phyloP scores from a whole-genome alignment of 1,284 basidiomycete genomes.

The Anthracocystis setariae region DNA sequence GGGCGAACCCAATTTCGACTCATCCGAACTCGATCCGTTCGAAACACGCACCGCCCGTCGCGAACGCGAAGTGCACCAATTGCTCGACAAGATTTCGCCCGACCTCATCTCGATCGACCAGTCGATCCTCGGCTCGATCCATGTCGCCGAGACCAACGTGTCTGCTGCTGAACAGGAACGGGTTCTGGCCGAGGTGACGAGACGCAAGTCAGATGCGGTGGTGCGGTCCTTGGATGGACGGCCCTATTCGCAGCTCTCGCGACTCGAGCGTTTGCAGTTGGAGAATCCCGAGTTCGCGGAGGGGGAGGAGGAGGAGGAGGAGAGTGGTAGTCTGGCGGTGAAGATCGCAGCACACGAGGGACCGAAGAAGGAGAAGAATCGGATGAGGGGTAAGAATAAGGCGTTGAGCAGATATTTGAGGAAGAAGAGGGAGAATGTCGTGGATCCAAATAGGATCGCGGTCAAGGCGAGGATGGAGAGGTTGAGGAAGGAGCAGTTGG shows the following conservation, averaged over 20 bases:
- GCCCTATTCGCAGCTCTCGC: conserved; percentile 59
- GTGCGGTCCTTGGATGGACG: conserved; percentile 54
- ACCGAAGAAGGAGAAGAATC: conserved; percentile 49
- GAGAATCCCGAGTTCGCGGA: conserved; percentile 37
- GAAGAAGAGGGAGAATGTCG: conserved; percentile 64
- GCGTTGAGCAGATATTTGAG: conserved; percentile 60
- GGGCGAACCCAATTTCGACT: conserved; percentile 95
- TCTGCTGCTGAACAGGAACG: conserved; percentile 73
- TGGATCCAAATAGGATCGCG: conserved; percentile 57
- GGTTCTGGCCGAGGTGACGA: conserved; percentile 24
- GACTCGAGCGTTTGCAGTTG: conserved; percentile 58
- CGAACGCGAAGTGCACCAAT: conserved; percentile 88
- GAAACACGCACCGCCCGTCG: conserved; percentile 83
- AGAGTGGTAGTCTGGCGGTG: conserved; percentile 19
- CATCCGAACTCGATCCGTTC: conserved; percentile 90
- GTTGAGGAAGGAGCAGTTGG: conserved; percentile 30
- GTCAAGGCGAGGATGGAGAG: conserved; percentile 49
- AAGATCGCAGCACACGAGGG: conserved; percentile 27
- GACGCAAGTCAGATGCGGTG: conserved; percentile 30
- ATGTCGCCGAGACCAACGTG: conserved; percentile 76
- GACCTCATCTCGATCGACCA: conserved; percentile 93
- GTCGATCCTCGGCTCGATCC: conserved; percentile 72
- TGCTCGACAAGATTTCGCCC: conserved; percentile 94
- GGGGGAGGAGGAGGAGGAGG: conserved; percentile 16
- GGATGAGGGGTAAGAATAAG: conserved; percentile 61